A percentile compares a stretch with the other conserved stretches of the same genome.
Evolutionary conservation across 345 rosid genomes (phyloP).

Genomic region (Microcos paniculata): DNA sequence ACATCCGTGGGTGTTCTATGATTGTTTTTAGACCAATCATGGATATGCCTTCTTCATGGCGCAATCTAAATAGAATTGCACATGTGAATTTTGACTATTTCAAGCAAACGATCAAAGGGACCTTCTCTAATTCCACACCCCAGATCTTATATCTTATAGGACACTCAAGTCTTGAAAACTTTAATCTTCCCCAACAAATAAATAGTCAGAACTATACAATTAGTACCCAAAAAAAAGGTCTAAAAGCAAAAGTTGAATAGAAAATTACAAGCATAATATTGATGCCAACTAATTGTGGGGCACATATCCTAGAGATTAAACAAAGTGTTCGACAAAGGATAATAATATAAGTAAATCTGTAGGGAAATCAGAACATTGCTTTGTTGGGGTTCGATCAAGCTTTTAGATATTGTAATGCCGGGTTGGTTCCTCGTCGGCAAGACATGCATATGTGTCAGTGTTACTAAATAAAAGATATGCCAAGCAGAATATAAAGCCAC

Average conservation of each 20-base stretch:
- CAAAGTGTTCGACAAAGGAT: background rate
- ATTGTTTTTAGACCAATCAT: slow-evolving; percentile 13
- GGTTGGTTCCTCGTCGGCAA: slow-evolving; percentile 16
- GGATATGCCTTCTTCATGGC: slow-evolving; percentile 1
- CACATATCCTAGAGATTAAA: background rate
- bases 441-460: background rate
- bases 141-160: background rate
- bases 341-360: background rate
- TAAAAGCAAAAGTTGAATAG: slow-evolving; percentile 5
- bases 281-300: slow-evolving; percentile 4
- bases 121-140: background rate
- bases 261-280: background rate
- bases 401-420: slow-evolving; percentile 5
- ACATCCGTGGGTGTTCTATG: slow-evolving; percentile 8
- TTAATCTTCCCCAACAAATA: slow-evolving; percentile 13
- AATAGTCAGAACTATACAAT: background rate
- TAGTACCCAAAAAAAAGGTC: background rate
- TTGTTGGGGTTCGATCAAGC: slow-evolving; percentile 8
- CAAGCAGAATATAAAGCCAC: background rate
- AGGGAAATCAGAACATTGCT: background rate
- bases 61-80: slow-evolving; percentile 22
- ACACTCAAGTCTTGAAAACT: background rate
- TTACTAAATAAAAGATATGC: background rate
- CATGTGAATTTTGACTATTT: slow-evolving; percentile 21
- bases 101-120: slow-evolving; percentile 9